phyloP scores from a whole-genome alignment of 306 rosid genomes.

The Rosa lucieae region DNA sequence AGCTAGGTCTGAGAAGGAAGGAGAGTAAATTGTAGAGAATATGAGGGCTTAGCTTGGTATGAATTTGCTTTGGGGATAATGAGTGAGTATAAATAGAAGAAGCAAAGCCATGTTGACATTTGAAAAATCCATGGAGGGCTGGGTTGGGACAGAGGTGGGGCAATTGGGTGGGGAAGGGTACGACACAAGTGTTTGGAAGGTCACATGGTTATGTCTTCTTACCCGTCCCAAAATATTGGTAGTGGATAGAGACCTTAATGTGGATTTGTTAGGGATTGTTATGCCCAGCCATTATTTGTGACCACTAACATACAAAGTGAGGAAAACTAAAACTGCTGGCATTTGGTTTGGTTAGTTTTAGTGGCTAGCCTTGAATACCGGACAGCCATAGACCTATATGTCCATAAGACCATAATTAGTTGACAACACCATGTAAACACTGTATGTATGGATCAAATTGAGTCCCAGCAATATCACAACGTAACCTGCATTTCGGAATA shows the following conservation, averaged over 20 bases:
- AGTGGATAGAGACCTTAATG: conserved; percentile 12
- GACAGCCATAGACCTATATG: conserved; percentile 9
- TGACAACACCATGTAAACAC: conserved; percentile 4
- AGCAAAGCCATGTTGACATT: not conserved
- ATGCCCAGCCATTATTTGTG: not conserved
- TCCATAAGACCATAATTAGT: not conserved
- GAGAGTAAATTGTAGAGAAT: not conserved
- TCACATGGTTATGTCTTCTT: conserved; percentile 34
- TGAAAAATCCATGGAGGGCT: not conserved
- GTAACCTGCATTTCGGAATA: not conserved
- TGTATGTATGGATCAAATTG: conserved; percentile 1
- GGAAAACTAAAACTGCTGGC: not conserved
- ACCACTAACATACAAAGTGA: not conserved
- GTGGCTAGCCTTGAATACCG: not conserved
- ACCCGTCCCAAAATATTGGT: conserved; percentile 17
- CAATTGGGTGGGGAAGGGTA: conserved; percentile 10
- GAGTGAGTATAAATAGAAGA: conserved; percentile 27
- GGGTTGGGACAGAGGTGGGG: conserved; percentile 10
- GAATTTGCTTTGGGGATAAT: not conserved
- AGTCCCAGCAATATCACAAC: conserved; percentile 9
- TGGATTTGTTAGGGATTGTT: not conserved
- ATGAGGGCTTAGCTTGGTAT: conserved; percentile 1
- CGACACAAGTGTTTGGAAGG: conserved; percentile 15
- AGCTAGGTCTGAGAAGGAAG: not conserved
- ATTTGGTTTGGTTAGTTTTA: not conserved